Evolutionary conservation across 2,329 filamentous ascomycete genomes (phyloP), one percentile per base, ranked within the genome.

Genomic region (Monilinia laxa): DNA sequence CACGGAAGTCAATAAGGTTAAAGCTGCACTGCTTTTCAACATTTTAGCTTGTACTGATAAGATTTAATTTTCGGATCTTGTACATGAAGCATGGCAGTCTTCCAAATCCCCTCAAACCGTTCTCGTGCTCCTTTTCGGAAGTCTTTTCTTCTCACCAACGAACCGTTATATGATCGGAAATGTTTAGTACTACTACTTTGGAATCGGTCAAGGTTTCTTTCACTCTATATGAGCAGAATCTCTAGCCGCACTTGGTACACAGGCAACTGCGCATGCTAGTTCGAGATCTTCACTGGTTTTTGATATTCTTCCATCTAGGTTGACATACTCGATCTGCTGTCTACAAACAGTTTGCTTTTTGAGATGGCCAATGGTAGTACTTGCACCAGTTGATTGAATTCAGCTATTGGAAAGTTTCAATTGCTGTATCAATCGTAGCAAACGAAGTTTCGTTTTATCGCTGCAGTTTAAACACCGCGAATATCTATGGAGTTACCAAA

Each of bases 361-460:
- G 20, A n/a, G 14, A 47, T 49, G 0, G 31, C 16, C 7, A 49
- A 18, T 11, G 42, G 28, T 16, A 49, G 5, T 16, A 49, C 42
- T 49, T 23, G 7, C 35, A 38, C 42, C 35, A 14, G 10, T 14
- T 18, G 16, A 38, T 35, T 9, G n/a, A 20, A 25, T 23, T 23
- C 16, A 23, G 31, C 45, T 51, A 51, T 51, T 51, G 47, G 31
- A 51, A 62, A 62, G 58, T 62, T 62, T n/a, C 58, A 51, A 62
- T 14, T 38, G 31, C 25, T 51, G 31, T 60, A 20, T 25, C 45
- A 7, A 51, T 51, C 14, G 28, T 25, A n/a, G 23, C 20, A 9
- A 38, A 23, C 42, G 28, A 38, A 51, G 28, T 35, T 38, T 20
- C 28, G n/a, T 18, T 38, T 20, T 5, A 51, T 28, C n/a, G 11